Evolutionary conservation across 2,329 filamentous ascomycete genomes (phyloP), one percentile per base, ranked within the genome.

Genomic region (Colletotrichum graminicola): DNA sequence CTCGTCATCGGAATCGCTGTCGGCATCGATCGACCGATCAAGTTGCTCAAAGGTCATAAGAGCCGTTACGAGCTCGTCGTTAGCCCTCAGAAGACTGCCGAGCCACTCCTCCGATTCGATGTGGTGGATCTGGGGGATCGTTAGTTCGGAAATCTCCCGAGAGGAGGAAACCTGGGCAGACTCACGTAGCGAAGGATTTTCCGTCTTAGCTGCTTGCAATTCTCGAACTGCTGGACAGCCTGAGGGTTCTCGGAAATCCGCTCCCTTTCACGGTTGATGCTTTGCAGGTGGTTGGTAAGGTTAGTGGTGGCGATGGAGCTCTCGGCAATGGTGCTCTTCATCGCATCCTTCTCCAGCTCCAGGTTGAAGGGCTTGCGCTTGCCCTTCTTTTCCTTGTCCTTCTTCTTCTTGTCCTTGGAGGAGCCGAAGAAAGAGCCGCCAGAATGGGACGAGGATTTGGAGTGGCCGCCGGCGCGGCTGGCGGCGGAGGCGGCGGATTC

Each of bases 21-120:
- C 91, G 7, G 90, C 90, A 74, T 94, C 92, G 74, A 95, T 93
- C 59, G 93, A 94, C 72, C 92, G 91, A 79, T 99, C 95, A 74
- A 98, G 89, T 76, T 98, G 93, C 81, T 98, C 95, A 78, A 94
- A 99, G 0, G 94, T 93, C 89, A 97, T 97, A 68, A 99, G 87
- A 1, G 95, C 94, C 73, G 92, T 92, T 51, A 98, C 93, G n/a
- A 99, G 91, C 81, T 97, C 93, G 77, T 99, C 96, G 77, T 99
- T 98, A 74, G 95, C 95, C 77, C 96, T 94, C 23, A 99, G 90
- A 5, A 99, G 87, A 72, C 94, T 92, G 52, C 95, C 96, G 11
- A 99, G 91, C 87, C 93, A 98, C 77, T 98, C 91, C 78, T 98
- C 95, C 11, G 91, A 92, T 79, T 97, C 94, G 16, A 98, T 92